A percentile compares a stretch with the other conserved stretches of the same genome.
Conservation (phyloP, 305 asterid genomes). For the Solanum aculeatissimum region DNA sequence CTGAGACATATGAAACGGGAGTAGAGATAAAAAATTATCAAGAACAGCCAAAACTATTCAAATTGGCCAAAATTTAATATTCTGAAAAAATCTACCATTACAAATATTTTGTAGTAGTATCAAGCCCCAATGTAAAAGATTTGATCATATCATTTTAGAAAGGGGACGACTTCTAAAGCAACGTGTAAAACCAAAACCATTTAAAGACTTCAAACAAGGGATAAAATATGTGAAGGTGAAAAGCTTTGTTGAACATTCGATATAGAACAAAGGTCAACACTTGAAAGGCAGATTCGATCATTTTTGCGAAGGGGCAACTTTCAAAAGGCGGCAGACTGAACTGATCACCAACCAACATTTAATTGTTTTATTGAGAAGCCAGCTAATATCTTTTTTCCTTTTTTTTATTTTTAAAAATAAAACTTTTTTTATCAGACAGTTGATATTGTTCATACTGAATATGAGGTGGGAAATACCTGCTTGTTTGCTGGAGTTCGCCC, state of each 20-base stretch:
- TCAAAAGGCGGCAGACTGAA: not conserved
- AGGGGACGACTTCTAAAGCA: not conserved
- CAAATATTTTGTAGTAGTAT: not conserved
- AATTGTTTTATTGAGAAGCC: not conserved
- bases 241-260: not conserved
- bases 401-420: not conserved
- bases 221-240: not conserved
- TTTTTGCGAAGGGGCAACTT: not conserved
- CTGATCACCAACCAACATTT: not conserved
- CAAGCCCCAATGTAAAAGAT: not conserved
- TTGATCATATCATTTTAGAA: not conserved
- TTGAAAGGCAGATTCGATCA: not conserved
- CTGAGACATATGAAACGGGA: not conserved
- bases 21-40: not conserved
- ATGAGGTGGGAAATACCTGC: slow-evolving; percentile 21
- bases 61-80: not conserved
- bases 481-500: slow-evolving; percentile 72
- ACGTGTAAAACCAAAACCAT: not conserved
- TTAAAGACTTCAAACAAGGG: not conserved
- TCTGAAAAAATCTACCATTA: not conserved
- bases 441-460: not conserved
- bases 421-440: not conserved
- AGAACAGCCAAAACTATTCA: not conserved
- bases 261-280: not conserved
- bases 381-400: not conserved